A percentile compares a stretch with the other conserved stretches of the same genome.
phyloP scores from a whole-genome alignment of 169 alveolate genomes.

The Plasmodium vinckei region DNA sequence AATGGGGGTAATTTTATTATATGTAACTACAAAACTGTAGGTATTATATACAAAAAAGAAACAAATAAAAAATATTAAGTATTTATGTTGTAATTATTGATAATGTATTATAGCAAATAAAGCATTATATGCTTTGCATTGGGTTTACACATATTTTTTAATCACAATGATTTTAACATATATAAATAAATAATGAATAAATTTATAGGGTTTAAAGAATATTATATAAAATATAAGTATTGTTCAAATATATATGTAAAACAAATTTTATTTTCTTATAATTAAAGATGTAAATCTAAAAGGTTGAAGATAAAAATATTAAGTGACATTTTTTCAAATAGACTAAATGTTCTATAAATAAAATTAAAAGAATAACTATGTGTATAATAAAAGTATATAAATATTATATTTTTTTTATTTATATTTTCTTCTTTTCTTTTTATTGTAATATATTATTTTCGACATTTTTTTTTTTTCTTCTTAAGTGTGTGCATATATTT shows the following conservation, averaged over 20 bases:
- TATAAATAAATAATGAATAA: conserved; percentile 11
- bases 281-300: conserved; percentile 43
- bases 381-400: not conserved
- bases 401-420: conserved; percentile 12
- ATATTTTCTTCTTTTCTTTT: not conserved
- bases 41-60: no score
- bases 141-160: not conserved
- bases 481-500: conserved; percentile 64
- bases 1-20: no score
- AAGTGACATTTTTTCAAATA: conserved; percentile 23
- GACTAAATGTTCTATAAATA: conserved; percentile 16
- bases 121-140: not conserved
- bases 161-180: not conserved
- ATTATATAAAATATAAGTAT: not conserved
- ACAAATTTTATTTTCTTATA: conserved; percentile 21
- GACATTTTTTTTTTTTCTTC: conserved; percentile 41
- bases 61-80: no score
- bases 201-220: conserved; percentile 5
- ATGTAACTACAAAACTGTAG: no score
- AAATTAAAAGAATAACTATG: conserved; percentile 11
- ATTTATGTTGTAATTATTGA: no score
- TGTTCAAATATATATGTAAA: conserved; percentile 12
- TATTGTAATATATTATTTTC: conserved; percentile 1
- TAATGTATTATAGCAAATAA: no score
- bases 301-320: conserved; percentile 32